Base-by-base conservation (phyloP, 2,329 filamentous ascomycete species). In the Thermothelomyces thermophilus region DNA sequence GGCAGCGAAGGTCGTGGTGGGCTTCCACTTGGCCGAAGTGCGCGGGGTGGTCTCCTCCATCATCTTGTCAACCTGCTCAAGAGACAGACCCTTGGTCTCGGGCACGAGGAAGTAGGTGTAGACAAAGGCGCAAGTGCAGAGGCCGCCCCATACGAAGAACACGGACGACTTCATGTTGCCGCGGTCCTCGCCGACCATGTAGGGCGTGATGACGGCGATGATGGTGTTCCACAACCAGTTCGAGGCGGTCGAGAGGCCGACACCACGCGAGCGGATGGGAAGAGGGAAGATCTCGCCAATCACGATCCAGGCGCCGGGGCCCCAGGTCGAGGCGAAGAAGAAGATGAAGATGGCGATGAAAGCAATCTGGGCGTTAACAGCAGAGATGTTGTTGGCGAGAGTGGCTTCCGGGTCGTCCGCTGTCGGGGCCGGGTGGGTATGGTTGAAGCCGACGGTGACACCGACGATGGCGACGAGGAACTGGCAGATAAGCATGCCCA, bases 301-400 rank as follows among this genome's bases (percentile, higher is more conserved):
- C 60, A 94, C 79, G 47, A 85, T 80, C 86, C 85, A 90, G 46
- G 86, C 79, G 43, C 82, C 84, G 6, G 88, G 87, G 46, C 89
- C 89, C 89, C 88, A 95, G 56, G 89, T 95, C 51, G 79, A 83
- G 53, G 89, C 89, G 67, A 95, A 95, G 77, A 85, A 91, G 78
- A 88, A 90, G 75, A 95, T 90, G 77, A 90, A 93, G 73, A 95
- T 83, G 72, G 83, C 86, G 64, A 93, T 93, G 73, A 94, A 93
- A 54, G 87, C 81, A 58, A 95, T 89, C 76, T 90, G 83, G 43
- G 85, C 80, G 59, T 79, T 75, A 60, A 79, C 76, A 30, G 81
- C 83, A 2, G 71, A 57, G 53, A 75, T 69, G 66, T 83, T 80
- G 70, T 77, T 46, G 62, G 73, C 73, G 7, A 73, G 68, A 17